Evolutionary conservation across 78 protist genomes (phyloP), one percentile per base, ranked within the genome.

Genomic region (Dictyostelium citrinum): DNA sequence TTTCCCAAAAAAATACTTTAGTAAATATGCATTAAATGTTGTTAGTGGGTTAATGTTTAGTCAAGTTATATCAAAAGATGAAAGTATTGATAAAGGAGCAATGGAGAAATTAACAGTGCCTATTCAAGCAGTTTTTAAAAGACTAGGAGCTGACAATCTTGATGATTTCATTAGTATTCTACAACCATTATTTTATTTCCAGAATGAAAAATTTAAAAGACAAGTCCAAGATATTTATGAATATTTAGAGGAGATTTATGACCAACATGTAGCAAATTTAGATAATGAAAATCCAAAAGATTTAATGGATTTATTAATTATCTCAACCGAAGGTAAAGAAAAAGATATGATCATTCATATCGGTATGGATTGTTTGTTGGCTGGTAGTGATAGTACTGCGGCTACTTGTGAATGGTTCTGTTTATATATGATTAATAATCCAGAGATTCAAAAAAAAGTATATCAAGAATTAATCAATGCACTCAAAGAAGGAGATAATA

Each of bases 1-100:
- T 22, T 83, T 12, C n/a, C 79, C 81, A 31, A 71, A 75, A 20
- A 51, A 35, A 74, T 84, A 64, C 58, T 35, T 75, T 5, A 55
- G 81, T 55, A 85, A 39, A 61, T 85, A 41, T 76, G 83, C 43
- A 24, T 3, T 85, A 8, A 85, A 85, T 76, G 29, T 85, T 39
- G 29, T 85, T 16, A 75, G 78, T 37, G 70, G 78, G 16, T 4
- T 75, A 9, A 24, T 85, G 60, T 51, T 85, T 75, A 74, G 75
- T 55, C 41, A 85, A 37, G 46, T 74, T 2, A 85, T 85, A 29
- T 37, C 82, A 7, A 29, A 33, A 24, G 91, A 75, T 11, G 83
- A 85, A 39, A 39, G 81, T 60, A 5, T 58, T 27, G 78, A 85
- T 60, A 58, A 85, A 27, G 82, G 77, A 16, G 45, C 37, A 27